Conservation (phyloP, 2,329 filamentous ascomycete genomes). For the Stachybotrys echinatus region DNA sequence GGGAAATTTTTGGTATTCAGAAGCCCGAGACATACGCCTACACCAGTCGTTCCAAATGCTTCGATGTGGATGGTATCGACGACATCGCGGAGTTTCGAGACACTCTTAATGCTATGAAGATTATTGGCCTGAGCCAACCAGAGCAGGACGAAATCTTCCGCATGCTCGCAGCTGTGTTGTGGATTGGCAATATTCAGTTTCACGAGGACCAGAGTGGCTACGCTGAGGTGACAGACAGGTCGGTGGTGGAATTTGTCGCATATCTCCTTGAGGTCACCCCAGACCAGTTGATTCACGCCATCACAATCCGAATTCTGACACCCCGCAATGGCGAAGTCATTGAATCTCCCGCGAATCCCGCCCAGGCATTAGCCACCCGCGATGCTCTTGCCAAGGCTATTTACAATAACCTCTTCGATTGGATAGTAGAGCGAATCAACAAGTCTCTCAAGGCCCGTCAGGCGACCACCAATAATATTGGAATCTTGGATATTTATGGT, state of each 20-base stretch:
- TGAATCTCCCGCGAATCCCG: conserved; percentile 74
- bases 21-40: conserved; percentile 90
- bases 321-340: conserved; percentile 62
- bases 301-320: conserved; percentile 82
- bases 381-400: conserved; percentile 94
- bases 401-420: conserved; percentile 96
- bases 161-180: conserved; percentile 85
- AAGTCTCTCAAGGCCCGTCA: conserved; percentile 77
- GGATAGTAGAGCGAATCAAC: conserved; percentile 94
- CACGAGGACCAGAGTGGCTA: conserved; percentile 85
- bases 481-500: conserved; percentile 97
- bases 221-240: conserved; percentile 79
- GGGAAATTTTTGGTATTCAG: conserved; percentile 85
- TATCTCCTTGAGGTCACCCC: conserved; percentile 88
- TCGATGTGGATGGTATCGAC: conserved; percentile 90
- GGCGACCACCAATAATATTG: conserved; percentile 75
- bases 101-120: conserved; percentile 87
- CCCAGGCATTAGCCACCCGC: conserved; percentile 80
- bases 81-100: conserved; percentile 85
- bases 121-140: conserved; percentile 80
- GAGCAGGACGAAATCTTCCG: conserved; percentile 97
- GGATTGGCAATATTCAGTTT: conserved; percentile 93
- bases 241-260: conserved; percentile 88
- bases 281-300: conserved; percentile 73
- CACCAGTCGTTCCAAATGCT: conserved; percentile 89